These are phyloP conservation scores for Leptodontidium sp. DNA, from an alignment of 2,329 filamentous ascomycete species.

Conservation along the genomic window DNA sequence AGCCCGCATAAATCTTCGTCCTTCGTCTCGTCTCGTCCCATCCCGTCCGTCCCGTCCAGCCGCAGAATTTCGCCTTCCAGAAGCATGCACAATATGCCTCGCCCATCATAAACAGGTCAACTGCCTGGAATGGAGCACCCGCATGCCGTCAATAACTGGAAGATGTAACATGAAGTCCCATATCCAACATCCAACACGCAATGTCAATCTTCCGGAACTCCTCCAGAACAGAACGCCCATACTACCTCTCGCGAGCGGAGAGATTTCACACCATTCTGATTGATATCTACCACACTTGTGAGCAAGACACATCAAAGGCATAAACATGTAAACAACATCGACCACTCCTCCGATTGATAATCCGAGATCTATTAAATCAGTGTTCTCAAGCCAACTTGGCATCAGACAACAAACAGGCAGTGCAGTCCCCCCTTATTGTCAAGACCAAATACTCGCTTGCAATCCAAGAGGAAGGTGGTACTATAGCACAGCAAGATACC, in stretches of 20 bases:
- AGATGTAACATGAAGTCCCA: neutral
- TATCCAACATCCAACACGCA: neutral
- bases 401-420: neutral
- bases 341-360: neutral
- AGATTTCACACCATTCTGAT: neutral
- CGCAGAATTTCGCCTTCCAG: neutral
- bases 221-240: neutral
- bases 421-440: neutral
- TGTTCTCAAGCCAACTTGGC: neutral
- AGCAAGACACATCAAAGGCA: neutral
- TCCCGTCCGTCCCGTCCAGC: slow-evolving; percentile 3
- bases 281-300: neutral
- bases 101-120: neutral
- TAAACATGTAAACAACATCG: neutral
- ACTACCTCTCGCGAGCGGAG: neutral
- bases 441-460: neutral
- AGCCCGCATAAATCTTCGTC: neutral
- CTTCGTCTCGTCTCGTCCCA: neutral
- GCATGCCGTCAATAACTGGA: neutral
- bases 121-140: neutral
- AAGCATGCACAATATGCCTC: neutral
- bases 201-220: neutral
- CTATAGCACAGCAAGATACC: neutral
- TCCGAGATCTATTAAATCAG: neutral
- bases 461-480: neutral